Evolutionary conservation across 176 grass and related monocot genomes (phyloP), one percentile per base, ranked within the genome.

Genomic region (Carex myosuroides): DNA sequence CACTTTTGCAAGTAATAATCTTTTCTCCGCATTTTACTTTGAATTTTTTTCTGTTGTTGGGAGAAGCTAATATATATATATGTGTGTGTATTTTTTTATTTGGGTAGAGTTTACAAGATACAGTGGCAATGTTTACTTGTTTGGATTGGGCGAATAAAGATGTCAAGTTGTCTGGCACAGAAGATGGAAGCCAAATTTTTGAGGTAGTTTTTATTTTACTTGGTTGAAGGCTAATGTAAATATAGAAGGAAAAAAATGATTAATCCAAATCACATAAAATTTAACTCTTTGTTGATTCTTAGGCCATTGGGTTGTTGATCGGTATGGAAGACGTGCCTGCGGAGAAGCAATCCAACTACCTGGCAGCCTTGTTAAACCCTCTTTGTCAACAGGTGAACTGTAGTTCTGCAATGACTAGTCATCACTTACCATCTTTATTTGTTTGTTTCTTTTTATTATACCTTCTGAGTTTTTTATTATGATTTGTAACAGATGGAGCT

Each of bases 111-210:
- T 44, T 99, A 77, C 89, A 99, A 93, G 91, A 93, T 92, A 88
- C 83, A 42, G 86, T 99, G 70, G 84, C 85, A 53, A 84, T 86
- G 53, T 95, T 95, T 85, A 87, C 92, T 72, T 68, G 69, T 80
- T 89, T 80, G 78, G 79, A 87, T 58, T 95, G 89, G 87, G 71
- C 39, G 52, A 86, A 86, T 32, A 95, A 92, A 88, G 85, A 92
- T 79, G n/a, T 62, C 30, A 95, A 90, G 37, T 68, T 74, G 55
- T 72, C 93, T 86, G 87, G 87, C 88, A 91, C 93, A 53, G 96
- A 99, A 89, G 96, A 95, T 30, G 96, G 96, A 52, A 99, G 93
- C 84, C 96, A 99, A 81, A 93, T 85, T 83, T 99, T 99, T 87
- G 93, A 99, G 93, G 96, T 99, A 68, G 52, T 22, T 77, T 56